These are phyloP conservation scores for Besnoitia besnoiti DNA, from an alignment of 169 alveolate species.

Conservation along the genomic window DNA sequence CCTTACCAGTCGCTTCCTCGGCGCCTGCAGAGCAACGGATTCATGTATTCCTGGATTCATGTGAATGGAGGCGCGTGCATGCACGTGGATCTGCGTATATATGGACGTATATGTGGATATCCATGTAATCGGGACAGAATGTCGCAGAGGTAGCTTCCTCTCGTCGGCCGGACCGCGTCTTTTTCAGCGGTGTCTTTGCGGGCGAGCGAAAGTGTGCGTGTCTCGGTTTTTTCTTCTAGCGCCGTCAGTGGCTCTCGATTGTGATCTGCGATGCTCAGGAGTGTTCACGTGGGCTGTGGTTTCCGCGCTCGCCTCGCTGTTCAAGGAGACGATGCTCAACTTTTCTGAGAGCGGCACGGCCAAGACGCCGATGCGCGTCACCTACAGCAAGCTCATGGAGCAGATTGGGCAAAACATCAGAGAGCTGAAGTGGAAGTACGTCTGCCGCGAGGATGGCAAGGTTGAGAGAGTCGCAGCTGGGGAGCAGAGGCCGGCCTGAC, in stretches of 20 bases:
- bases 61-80: too few species aligned
- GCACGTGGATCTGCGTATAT: not conserved
- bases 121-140: too few species aligned
- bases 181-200: too few species aligned
- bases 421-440: slow-evolving; percentile 63
- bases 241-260: too few species aligned
- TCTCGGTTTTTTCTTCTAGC: too few species aligned
- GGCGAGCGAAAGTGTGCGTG: too few species aligned
- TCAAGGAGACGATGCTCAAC: slow-evolving; percentile 8
- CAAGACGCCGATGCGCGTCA: slow-evolving; percentile 21
- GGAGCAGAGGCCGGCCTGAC: too few species aligned
- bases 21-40: too few species aligned
- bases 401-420: not conserved
- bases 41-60: too few species aligned
- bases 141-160: too few species aligned
- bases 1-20: too few species aligned
- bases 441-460: not conserved
- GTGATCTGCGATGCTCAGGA: slow-evolving; percentile 23
- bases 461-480: not conserved
- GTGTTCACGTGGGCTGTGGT: slow-evolving; percentile 66
- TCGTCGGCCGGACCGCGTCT: too few species aligned
- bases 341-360: not conserved
- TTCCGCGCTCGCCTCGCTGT: slow-evolving; percentile 32
- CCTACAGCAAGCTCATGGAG: slow-evolving; percentile 46
- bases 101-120: not conserved